Conservation (phyloP, 2,329 filamentous ascomycete species). For the Davidsoniella virescens region DNA sequence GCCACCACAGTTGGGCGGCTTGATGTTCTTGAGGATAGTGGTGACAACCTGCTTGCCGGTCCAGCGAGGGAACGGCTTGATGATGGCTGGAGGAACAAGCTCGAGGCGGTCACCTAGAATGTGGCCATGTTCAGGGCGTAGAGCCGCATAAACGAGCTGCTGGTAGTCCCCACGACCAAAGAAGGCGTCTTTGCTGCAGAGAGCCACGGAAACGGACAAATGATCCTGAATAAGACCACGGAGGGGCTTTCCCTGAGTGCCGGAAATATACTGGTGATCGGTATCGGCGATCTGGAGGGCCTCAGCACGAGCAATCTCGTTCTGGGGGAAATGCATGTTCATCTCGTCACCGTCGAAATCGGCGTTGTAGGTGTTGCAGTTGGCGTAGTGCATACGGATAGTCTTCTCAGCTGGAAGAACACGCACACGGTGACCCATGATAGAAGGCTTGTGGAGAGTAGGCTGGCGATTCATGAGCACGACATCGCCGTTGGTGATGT, state of each 20-base stretch:
- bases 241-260: conserved; percentile 81
- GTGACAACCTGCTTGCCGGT: conserved; percentile 94
- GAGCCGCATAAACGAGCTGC: conserved; percentile 77
- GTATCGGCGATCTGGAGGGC: conserved; percentile 88
- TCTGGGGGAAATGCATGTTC: conserved; percentile 99
- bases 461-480: conserved; percentile 98
- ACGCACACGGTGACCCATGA: conserved; percentile 91
- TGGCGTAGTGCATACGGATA: conserved; percentile 98
- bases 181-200: conserved; percentile 83
- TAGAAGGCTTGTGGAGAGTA: conserved; percentile 94
- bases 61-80: conserved; percentile 72
- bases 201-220: conserved; percentile 79
- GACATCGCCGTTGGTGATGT: conserved; percentile 90
- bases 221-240: conserved; percentile 97
- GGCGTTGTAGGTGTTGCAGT: conserved; percentile 98
- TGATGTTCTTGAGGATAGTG: conserved; percentile 84
- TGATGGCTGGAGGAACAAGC: conserved; percentile 62
- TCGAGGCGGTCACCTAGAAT: conserved; percentile 69
- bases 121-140: conserved; percentile 81
- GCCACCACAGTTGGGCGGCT: conserved; percentile 56
- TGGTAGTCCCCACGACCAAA: conserved; percentile 81
- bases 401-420: conserved; percentile 91
- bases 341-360: conserved; percentile 99
- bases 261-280: conserved; percentile 91
- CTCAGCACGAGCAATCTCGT: conserved; percentile 84